Percentiles rank a stretch among this genome's conserved stretches.
Conservation (phyloP, 371 early-diverging fungal genomes). For the Zopfochytrium polystomum region DNA sequence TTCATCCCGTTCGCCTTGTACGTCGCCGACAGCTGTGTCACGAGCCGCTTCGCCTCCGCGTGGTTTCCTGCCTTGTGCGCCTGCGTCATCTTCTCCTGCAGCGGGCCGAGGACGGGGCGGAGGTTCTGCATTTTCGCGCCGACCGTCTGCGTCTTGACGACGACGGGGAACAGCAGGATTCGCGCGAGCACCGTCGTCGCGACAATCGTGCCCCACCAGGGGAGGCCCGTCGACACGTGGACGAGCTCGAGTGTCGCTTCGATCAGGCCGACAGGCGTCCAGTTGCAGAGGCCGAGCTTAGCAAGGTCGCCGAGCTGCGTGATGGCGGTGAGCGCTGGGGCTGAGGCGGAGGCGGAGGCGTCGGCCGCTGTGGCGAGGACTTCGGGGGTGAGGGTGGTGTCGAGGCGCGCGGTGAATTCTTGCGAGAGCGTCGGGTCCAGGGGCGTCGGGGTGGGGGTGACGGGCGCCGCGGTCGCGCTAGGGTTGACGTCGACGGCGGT, state of each 20-base stretch:
- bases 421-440: slow-evolving; percentile 17
- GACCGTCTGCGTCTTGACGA: slow-evolving; percentile 72
- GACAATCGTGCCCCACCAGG: slow-evolving; percentile 89
- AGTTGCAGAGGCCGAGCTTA: slow-evolving; percentile 38
- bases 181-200: slow-evolving; percentile 71
- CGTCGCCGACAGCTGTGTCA: slow-evolving; percentile 56
- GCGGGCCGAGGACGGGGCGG: slow-evolving; percentile 68
- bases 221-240: slow-evolving; percentile 78
- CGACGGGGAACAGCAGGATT: slow-evolving; percentile 68
- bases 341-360: not conserved
- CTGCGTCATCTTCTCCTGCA: slow-evolving; percentile 61
- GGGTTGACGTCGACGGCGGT: too few relatives aligned
- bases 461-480: too few relatives aligned
- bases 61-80: slow-evolving; percentile 51
- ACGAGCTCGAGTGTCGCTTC: slow-evolving; percentile 75
- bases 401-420: slow-evolving; percentile 16
- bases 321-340: slow-evolving; percentile 19
- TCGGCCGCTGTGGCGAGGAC: slow-evolving; percentile 9
- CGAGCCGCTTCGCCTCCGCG: slow-evolving; percentile 51
- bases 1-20: slow-evolving; percentile 60
- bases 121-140: slow-evolving; percentile 70
- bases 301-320: slow-evolving; percentile 40
- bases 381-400: too few relatives aligned
- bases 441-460: too few relatives aligned
- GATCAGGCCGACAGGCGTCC: slow-evolving; percentile 73